Conservation (phyloP, 2,329 filamentous ascomycete genomes). For the Xylogone sp. region DNA sequence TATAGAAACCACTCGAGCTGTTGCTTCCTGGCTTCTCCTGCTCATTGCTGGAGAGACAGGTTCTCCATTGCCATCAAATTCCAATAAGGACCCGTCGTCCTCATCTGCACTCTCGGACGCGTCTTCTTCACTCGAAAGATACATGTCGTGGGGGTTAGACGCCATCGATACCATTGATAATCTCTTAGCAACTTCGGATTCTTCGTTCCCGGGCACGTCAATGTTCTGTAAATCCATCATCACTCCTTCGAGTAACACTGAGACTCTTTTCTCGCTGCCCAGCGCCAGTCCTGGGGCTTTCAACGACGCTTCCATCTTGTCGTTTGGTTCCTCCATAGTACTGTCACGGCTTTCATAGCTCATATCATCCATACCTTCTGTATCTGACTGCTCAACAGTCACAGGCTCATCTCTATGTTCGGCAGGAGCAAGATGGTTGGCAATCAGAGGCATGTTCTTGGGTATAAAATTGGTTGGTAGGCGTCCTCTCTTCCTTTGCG, state of each 20-base stretch:
- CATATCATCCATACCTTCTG: background rate
- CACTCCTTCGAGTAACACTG: conserved; percentile 19
- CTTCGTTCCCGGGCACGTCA: conserved; percentile 15
- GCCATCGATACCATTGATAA: conserved; percentile 16
- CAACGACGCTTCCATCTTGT: conserved; percentile 25
- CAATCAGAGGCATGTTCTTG: background rate
- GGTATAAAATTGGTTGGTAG: background rate
- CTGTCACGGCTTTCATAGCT: background rate
- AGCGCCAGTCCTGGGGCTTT: conserved; percentile 20
- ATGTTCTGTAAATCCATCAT: conserved; percentile 22
- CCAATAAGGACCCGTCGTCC: conserved; percentile 48
- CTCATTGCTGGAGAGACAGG: conserved; percentile 16
- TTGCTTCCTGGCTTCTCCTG: conserved; percentile 43
- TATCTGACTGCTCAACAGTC: background rate
- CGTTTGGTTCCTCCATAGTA: background rate
- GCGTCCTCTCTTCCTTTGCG: background rate
- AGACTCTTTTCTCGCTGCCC: conserved; percentile 21
- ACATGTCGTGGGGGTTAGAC: conserved; percentile 50
- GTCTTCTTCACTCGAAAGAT: conserved; percentile 64
- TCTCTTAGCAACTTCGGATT: conserved; percentile 5
- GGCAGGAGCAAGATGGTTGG: background rate
- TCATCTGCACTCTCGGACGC: conserved; percentile 59
- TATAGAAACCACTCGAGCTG: conserved; percentile 55
- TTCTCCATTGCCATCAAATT: conserved; percentile 38
- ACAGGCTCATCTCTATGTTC: background rate